These are phyloP conservation scores for Sphaerostilbella broomeana DNA, from an alignment of 2,329 filamentous ascomycete genomes.

Conservation along the genomic window DNA sequence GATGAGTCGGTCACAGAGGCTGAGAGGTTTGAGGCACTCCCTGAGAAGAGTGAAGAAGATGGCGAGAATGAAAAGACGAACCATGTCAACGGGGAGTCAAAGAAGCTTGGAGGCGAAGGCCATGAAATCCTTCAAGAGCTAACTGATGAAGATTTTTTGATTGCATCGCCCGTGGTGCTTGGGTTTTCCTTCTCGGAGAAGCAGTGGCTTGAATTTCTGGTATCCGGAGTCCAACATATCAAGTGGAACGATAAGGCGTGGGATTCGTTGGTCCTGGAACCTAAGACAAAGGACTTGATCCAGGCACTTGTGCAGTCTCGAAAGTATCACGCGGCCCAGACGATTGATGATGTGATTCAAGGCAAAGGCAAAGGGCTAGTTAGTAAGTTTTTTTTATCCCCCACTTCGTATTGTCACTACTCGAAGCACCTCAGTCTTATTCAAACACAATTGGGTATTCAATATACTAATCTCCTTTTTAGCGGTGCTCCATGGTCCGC, in stretches of 20 bases:
- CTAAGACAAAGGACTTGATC: constrained; percentile 58
- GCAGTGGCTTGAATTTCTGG: constrained; percentile 80
- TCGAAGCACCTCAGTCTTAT: neutral
- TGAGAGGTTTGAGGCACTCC: constrained; percentile 49
- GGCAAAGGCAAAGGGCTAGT: constrained; percentile 86
- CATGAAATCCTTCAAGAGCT: too few species aligned
- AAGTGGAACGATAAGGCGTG: constrained; percentile 81
- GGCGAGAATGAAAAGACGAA: constrained; percentile 9
- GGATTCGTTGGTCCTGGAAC: constrained; percentile 67
- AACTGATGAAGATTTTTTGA: constrained; percentile 75
- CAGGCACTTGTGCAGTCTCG: constrained; percentile 74
- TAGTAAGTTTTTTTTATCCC: constrained; percentile 36
- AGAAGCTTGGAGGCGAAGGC: too few species aligned
- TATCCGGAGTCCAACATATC: constrained; percentile 73
- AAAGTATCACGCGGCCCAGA: constrained; percentile 73
- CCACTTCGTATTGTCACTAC: too few species aligned
- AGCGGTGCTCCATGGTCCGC: constrained; percentile 73
- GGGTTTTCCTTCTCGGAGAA: constrained; percentile 87
- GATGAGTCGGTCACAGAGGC: constrained; percentile 27
- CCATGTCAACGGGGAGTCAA: too few species aligned
- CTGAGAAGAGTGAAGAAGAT: constrained; percentile 11
- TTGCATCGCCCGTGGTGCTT: constrained; percentile 76
- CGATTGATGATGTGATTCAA: constrained; percentile 74
- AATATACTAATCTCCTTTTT: constrained; percentile 15
- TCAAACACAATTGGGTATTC: neutral